Evolutionary conservation across 179 eudicot genomes (phyloP), one percentile per base, ranked within the genome.

Genomic region (Spergularia azorica): DNA sequence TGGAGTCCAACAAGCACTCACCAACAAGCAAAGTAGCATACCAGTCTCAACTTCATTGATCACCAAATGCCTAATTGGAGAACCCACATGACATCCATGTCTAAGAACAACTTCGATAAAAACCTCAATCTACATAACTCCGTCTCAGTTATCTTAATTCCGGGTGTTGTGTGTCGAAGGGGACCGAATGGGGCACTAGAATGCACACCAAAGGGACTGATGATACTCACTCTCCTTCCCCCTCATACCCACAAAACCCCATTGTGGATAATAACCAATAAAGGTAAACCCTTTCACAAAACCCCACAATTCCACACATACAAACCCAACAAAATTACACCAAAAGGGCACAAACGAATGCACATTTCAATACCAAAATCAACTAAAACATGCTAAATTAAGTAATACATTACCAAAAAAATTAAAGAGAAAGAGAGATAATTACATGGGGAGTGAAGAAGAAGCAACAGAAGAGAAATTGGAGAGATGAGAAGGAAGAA

Each of bases 401-500:
- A 2, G 32, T 26, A 26, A 26, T 54, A 9, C 20, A 20, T 36
- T n/a, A 67, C 6, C 9, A 63, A 41, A 63, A 9, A 48, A n/a
- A 71, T 9, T 26, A 68, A 16, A 79, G 7, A 71, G 14, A 66
- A 1, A 72, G 8, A 21, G 11, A 56, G 71, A 68, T 50, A 74
- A 14, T 38, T 82, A 85, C 89, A 82, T 48, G 36, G 48, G 82
- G 12, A 80, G 69, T 21, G 78, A 77, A 71, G 84, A 52, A 11
- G 88, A 67, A 65, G 76, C 9, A 72, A 83, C 64, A 52, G 73
- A 69, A 39, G 83, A 73, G 86, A 21, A 65, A 38, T 9, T 81
- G 71, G 26, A 80, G 58, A 83, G 54, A 71, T 79, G 81, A 63
- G 67, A 67, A 55, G 86, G 81, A 67, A 85, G 80, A 73, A 90